Percentiles rank a stretch among this genome's conserved stretches.
phyloP scores from a whole-genome alignment of 495 filamentous ascomycete species.

The Rusavskia elegans region DNA sequence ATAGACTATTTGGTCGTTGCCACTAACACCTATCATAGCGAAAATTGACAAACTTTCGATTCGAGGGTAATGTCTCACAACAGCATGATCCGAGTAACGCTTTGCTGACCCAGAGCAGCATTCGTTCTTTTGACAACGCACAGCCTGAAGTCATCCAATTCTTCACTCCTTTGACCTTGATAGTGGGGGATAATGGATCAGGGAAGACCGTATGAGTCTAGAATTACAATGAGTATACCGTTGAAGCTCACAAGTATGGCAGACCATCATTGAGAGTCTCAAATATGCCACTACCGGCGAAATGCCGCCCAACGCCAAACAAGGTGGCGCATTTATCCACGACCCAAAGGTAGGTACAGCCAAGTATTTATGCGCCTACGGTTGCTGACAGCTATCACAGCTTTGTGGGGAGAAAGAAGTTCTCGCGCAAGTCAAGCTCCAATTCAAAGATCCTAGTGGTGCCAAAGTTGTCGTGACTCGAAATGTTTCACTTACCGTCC shows the following conservation, averaged over 20 bases:
- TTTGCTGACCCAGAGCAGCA: constrained; percentile 26
- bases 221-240: background rate
- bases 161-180: constrained; percentile 77
- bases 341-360: constrained; percentile 56
- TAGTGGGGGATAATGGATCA: constrained; percentile 92
- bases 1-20: background rate
- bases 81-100: background rate
- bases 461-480: constrained; percentile 66
- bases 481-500: constrained; percentile 70
- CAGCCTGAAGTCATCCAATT: constrained; percentile 74
- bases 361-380: background rate
- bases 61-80: constrained; percentile 38
- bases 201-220: constrained; percentile 59
- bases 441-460: constrained; percentile 60
- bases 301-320: constrained; percentile 77
- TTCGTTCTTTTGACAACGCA: constrained; percentile 80
- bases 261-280: constrained; percentile 97
- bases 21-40: constrained; percentile 21
- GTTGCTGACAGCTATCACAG: constrained; percentile 19
- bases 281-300: constrained; percentile 96
- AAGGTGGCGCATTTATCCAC: constrained; percentile 84
- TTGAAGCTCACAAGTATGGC: background rate
- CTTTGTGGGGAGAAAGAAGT: constrained; percentile 83
- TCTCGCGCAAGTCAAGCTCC: constrained; percentile 76
- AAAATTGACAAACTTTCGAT: constrained; percentile 85